Evolutionary conservation across 2,329 filamentous ascomycete genomes (phyloP).

Genomic region (Colletotrichum musicola): DNA sequence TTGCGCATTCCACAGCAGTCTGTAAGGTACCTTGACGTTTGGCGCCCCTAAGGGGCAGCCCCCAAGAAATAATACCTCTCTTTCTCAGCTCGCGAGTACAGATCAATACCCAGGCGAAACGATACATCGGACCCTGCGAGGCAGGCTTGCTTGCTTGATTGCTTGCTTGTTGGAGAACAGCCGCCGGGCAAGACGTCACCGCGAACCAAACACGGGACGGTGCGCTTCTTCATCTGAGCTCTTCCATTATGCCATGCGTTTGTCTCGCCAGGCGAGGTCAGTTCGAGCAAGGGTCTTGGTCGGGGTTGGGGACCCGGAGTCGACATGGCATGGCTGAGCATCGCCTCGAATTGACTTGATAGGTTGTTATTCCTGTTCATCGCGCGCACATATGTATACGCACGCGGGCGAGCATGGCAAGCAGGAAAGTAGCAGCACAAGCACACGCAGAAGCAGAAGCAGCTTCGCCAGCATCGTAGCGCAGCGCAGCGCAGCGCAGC

Average conservation of each 20-base stretch:
- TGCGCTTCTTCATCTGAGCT: constrained; percentile 23
- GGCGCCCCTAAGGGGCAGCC: constrained; percentile 13
- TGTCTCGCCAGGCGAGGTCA: constrained; percentile 14
- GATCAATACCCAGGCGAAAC: constrained; percentile 7
- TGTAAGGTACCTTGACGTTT: constrained; percentile 31
- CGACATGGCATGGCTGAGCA: constrained; percentile 2
- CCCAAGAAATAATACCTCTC: not conserved
- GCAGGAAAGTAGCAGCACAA: not conserved
- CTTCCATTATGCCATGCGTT: constrained; percentile 10
- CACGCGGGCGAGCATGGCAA: constrained; percentile 34
- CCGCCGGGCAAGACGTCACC: constrained; percentile 25
- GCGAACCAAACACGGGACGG: constrained; percentile 17
- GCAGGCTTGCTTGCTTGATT: not conserved
- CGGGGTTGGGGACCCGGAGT: not conserved
- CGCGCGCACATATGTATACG: constrained; percentile 20
- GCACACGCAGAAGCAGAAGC: not conserved
- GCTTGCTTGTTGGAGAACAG: constrained; percentile 33
- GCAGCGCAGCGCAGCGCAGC: constrained; percentile 9
- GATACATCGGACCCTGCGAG: constrained; percentile 2
- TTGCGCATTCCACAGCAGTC: constrained; percentile 33
- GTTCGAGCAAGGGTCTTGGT: not conserved
- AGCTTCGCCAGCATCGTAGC: constrained; percentile 15
- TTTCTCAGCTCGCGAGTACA: constrained; percentile 11
- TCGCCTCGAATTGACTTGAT: constrained; percentile 27
- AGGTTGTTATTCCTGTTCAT: constrained; percentile 32